Evolutionary conservation across 2,329 filamentous ascomycete species (phyloP).

Genomic region (Trichoderma lentiforme): DNA sequence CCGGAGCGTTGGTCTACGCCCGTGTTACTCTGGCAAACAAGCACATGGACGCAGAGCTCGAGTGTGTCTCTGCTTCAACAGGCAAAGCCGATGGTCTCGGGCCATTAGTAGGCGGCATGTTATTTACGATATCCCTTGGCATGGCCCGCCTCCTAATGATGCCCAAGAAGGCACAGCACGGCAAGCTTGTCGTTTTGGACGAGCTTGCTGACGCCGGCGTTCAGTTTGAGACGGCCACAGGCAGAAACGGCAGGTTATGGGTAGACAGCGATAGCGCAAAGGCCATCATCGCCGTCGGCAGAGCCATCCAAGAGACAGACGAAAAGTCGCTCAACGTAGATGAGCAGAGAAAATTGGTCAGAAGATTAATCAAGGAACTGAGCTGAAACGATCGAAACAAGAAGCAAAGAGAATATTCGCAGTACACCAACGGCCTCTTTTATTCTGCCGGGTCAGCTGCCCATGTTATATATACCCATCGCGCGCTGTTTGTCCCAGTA

Average conservation of each 20-base stretch:
- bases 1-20: constrained; percentile 83
- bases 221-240: constrained; percentile 89
- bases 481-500: background rate
- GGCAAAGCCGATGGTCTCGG: constrained; percentile 88
- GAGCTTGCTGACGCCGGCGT: constrained; percentile 73
- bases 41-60: constrained; percentile 84
- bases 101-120: constrained; percentile 78
- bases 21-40: constrained; percentile 74
- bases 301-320: constrained; percentile 75
- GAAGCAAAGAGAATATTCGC: background rate
- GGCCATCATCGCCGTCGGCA: constrained; percentile 73
- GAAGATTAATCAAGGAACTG: constrained; percentile 57
- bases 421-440: background rate
- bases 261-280: constrained; percentile 74
- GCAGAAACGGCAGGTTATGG: constrained; percentile 90
- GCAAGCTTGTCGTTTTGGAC: constrained; percentile 70
- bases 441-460: background rate
- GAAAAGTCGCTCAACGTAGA: constrained; percentile 60
- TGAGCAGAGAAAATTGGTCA: constrained; percentile 68
- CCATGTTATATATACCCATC: constrained; percentile 10
- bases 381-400: background rate
- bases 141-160: constrained; percentile 79
- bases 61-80: constrained; percentile 81
- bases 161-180: constrained; percentile 57
- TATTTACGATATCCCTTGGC: constrained; percentile 74